A percentile compares a stretch with the other conserved stretches of the same genome.
Conservation (phyloP, 441 rosid species). For the Adansonia gregorii region DNA sequence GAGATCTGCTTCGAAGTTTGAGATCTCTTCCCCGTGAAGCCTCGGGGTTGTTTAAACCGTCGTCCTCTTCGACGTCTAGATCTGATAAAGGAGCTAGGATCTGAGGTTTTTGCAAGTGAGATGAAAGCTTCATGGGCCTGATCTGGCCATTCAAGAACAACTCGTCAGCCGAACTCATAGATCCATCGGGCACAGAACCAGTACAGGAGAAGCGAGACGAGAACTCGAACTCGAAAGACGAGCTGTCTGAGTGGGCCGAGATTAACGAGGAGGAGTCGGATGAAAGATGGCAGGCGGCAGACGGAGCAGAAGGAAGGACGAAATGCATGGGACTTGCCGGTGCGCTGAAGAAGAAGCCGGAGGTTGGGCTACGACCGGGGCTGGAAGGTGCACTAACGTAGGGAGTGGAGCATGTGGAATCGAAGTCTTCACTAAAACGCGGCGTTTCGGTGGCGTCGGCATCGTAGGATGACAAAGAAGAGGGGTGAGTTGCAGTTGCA, state of each 20-base stretch:
- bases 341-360: slow-evolving; percentile 41
- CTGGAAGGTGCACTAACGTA: slow-evolving; percentile 49
- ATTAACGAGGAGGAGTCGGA: slow-evolving; percentile 19
- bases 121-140: slow-evolving; percentile 50
- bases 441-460: slow-evolving; percentile 27
- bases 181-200: slow-evolving; percentile 31
- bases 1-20: slow-evolving; percentile 38
- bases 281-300: slow-evolving; percentile 10
- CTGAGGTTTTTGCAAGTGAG: slow-evolving; percentile 48
- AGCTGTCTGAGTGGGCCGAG: slow-evolving; percentile 26
- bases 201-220: slow-evolving; percentile 37
- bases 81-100: slow-evolving; percentile 37
- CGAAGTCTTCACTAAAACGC: slow-evolving; percentile 38
- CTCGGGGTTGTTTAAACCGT: slow-evolving; percentile 10
- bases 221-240: slow-evolving; percentile 37
- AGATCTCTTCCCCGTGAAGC: slow-evolving; percentile 42
- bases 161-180: slow-evolving; percentile 50
- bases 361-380: slow-evolving; percentile 36
- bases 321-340: slow-evolving; percentile 52
- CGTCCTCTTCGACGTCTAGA: slow-evolving; percentile 32
- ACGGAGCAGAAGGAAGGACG: slow-evolving; percentile 30
- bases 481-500: not conserved
- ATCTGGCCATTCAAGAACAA: slow-evolving; percentile 50
- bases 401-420: slow-evolving; percentile 41
- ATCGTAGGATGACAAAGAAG: not conserved